Evolutionary conservation across 176 grass and related monocot genomes (phyloP).

Genomic region (Eleusine coracana): DNA sequence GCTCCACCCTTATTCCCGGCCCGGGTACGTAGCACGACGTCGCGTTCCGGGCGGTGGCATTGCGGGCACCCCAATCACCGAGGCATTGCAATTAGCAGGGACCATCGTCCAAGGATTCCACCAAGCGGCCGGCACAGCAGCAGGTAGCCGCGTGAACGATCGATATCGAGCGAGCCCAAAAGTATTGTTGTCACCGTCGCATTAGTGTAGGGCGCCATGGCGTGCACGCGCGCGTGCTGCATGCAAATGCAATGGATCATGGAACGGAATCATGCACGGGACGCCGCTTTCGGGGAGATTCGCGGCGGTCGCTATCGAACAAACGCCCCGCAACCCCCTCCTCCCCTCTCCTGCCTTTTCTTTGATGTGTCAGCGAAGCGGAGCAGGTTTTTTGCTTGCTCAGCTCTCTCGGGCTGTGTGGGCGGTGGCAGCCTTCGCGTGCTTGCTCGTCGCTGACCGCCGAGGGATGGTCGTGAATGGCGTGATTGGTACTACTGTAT

Average conservation of each 20-base stretch:
- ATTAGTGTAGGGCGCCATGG: too few relatives aligned
- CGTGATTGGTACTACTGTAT: too few relatives aligned
- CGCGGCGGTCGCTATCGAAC: conserved; percentile 32
- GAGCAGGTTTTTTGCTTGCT: neutral
- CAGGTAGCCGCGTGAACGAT: neutral
- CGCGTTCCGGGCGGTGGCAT: too few relatives aligned
- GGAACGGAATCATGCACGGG: too few relatives aligned
- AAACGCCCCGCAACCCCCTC: neutral
- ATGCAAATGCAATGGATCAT: too few relatives aligned
- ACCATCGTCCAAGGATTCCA: neutral
- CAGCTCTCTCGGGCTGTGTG: neutral
- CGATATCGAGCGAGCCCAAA: too few relatives aligned
- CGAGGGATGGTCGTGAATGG: neutral
- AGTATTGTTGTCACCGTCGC: too few relatives aligned
- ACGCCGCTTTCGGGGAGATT: conserved; percentile 41
- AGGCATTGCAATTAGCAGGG: neutral
- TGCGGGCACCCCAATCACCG: neutral
- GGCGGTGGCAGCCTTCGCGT: neutral
- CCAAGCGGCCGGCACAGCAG: neutral
- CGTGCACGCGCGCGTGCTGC: too few relatives aligned
- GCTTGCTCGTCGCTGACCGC: neutral
- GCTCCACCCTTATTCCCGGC: neutral
- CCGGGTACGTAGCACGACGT: too few relatives aligned
- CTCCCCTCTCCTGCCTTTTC: neutral
- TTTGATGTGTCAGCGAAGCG: neutral